phyloP scores from a whole-genome alignment of 495 filamentous ascomycete genomes.

The Xylaria flabelliformis region DNA sequence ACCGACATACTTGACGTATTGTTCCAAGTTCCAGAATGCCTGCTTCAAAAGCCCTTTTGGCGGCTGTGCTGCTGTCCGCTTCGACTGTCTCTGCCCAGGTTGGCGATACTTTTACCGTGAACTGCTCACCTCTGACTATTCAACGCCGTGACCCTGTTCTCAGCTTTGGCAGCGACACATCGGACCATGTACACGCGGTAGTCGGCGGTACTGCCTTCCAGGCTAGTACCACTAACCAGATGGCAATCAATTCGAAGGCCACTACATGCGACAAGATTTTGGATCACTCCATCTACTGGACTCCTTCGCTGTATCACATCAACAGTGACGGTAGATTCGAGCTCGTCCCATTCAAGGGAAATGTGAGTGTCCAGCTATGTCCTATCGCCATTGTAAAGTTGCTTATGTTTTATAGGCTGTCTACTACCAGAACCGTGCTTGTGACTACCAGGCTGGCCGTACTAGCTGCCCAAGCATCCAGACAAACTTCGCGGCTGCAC shows the following conservation, averaged over 20 bases:
- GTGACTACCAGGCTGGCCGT: constrained; percentile 24
- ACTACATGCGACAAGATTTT: constrained; percentile 35
- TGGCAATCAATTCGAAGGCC: constrained; percentile 23
- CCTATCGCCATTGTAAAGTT: background rate
- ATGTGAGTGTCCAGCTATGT: constrained; percentile 20
- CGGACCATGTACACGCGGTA: constrained; percentile 25
- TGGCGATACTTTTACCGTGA: constrained; percentile 27
- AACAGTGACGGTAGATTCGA: constrained; percentile 21
- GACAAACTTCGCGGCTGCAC: constrained; percentile 11
- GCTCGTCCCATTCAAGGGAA: constrained; percentile 17
- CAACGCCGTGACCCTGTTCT: constrained; percentile 26
- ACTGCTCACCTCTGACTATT: constrained; percentile 15
- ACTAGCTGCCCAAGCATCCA: constrained; percentile 18
- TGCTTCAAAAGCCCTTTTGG: constrained; percentile 12
- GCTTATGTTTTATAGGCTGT: constrained; percentile 23
- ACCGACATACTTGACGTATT: background rate
- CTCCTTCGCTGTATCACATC: constrained; percentile 23
- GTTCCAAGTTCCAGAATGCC: constrained; percentile 3
- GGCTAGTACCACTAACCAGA: constrained; percentile 16
- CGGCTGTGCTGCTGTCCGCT: constrained; percentile 21
- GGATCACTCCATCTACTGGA: constrained; percentile 25
- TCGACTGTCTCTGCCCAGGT: constrained; percentile 15
- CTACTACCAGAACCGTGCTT: constrained; percentile 29
- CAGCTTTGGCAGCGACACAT: constrained; percentile 13
- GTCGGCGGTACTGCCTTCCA: constrained; percentile 23